These are phyloP conservation scores for Chlorociboria aeruginascens DNA, from an alignment of 495 filamentous ascomycete genomes.

Conservation along the genomic window DNA sequence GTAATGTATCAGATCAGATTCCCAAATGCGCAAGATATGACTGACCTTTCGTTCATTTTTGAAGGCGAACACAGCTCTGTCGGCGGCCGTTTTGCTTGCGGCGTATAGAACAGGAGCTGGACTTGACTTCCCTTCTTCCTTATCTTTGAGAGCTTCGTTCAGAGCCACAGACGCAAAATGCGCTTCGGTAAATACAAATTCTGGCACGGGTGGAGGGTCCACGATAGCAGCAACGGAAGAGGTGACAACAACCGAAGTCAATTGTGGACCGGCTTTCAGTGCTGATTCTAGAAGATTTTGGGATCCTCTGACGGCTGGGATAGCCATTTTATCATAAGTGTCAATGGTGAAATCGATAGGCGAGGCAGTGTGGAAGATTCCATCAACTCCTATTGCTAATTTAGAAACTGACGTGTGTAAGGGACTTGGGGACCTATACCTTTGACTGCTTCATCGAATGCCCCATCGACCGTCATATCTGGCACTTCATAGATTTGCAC, in stretches of 20 bases:
- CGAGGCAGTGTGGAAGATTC: conserved; percentile 22
- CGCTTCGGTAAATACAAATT: conserved; percentile 16
- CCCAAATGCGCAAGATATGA: neutral
- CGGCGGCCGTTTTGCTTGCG: conserved; percentile 19
- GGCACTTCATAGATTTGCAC: conserved; percentile 18
- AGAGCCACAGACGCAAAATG: conserved; percentile 7
- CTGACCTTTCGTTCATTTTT: conserved; percentile 14
- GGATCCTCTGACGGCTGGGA: conserved; percentile 15
- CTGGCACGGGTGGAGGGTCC: conserved; percentile 8
- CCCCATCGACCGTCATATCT: conserved; percentile 20
- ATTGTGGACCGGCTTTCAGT: conserved; percentile 18
- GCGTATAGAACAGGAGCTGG: conserved; percentile 12
- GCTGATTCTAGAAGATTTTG: conserved; percentile 15
- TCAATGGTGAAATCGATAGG: conserved; percentile 11
- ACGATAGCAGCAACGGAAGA: conserved; percentile 15
- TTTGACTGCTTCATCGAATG: conserved; percentile 23
- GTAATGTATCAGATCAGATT: neutral
- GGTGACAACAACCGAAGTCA: conserved; percentile 17
- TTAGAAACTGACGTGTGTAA: neutral
- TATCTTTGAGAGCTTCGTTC: conserved; percentile 3
- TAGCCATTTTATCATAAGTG: conserved; percentile 9
- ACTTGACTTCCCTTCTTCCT: conserved; percentile 1
- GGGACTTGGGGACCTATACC: conserved; percentile 1
- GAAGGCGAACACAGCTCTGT: conserved; percentile 19
- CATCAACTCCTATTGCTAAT: conserved; percentile 13